Evolutionary conservation across 192 early-diverging fungal genomes (phyloP).

Genomic region (Coemansia sp.): DNA sequence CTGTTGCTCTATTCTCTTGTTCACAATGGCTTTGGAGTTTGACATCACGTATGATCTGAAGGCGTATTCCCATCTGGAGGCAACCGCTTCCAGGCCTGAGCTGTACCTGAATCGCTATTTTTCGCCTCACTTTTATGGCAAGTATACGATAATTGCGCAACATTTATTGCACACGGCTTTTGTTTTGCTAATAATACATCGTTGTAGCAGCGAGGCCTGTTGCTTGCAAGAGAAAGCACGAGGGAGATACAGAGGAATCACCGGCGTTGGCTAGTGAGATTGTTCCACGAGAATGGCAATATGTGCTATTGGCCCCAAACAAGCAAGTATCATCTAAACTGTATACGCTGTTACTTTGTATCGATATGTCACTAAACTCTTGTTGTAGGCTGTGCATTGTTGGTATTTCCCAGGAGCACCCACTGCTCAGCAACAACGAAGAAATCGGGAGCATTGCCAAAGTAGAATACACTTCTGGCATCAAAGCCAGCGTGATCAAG

Average conservation of each 20-base stretch:
- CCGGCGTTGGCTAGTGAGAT: no score
- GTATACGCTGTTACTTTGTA: no score
- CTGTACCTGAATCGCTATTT: constrained; percentile 35
- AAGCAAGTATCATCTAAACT: constrained; percentile 22
- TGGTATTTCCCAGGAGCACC: constrained; percentile 31
- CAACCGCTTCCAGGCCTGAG: constrained; percentile 9
- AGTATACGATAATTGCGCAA: neutral
- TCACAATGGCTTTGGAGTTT: neutral
- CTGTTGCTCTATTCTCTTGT: neutral
- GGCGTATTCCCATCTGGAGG: constrained; percentile 24
- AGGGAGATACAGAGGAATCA: neutral
- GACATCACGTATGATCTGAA: constrained; percentile 32
- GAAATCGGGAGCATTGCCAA: constrained; percentile 5
- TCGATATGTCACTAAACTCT: no score
- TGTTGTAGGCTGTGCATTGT: constrained; percentile 29
- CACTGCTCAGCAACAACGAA: constrained; percentile 5
- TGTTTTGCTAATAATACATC: no score
- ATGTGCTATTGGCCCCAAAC: constrained; percentile 36
- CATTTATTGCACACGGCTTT: neutral
- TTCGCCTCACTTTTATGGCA: constrained; percentile 19
- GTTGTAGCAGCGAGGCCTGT: constrained; percentile 8
- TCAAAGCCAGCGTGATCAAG: constrained; percentile 31
- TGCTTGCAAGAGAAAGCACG: constrained; percentile 32
- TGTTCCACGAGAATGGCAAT: constrained; percentile 29
- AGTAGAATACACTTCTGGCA: constrained; percentile 23